Evolutionary conservation across 345 rosid genomes (phyloP).

Genomic region (Gynandropsis gynandra): DNA sequence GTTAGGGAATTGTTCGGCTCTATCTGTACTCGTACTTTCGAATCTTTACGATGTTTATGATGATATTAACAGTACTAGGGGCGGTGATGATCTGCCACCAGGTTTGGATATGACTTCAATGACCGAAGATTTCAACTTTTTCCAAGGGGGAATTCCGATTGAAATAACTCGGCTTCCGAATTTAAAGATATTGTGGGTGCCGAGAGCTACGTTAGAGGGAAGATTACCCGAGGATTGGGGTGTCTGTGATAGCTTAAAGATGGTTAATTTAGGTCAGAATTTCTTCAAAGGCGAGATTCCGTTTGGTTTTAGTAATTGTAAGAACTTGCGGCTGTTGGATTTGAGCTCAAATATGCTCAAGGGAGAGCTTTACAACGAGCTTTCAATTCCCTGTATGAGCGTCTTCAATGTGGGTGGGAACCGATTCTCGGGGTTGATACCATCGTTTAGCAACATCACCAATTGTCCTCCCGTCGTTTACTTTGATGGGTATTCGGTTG

Average conservation of each 20-base stretch:
- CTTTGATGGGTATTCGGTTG: constrained; percentile 21
- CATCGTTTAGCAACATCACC: constrained; percentile 36
- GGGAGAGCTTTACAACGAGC: constrained; percentile 49
- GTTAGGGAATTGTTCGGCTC: constrained; percentile 61
- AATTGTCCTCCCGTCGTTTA: constrained; percentile 42
- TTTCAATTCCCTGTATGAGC: constrained; percentile 74
- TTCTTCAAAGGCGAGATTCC: constrained; percentile 59
- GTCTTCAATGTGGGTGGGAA: constrained; percentile 72
- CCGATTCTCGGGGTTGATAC: constrained; percentile 60
- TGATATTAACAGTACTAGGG: constrained; percentile 32
- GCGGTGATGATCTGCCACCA: constrained; percentile 24
- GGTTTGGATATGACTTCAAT: constrained; percentile 31
- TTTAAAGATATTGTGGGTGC: constrained; percentile 81
- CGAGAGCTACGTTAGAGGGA: constrained; percentile 67
- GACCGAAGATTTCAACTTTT: constrained; percentile 69
- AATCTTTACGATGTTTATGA: constrained; percentile 42
- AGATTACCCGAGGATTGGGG: constrained; percentile 60
- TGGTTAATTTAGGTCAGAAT: constrained; percentile 71
- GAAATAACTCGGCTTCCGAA: constrained; percentile 55
- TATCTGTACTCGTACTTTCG: constrained; percentile 74
- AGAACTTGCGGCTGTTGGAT: constrained; percentile 61
- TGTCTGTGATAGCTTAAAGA: constrained; percentile 62
- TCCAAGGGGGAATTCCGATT: constrained; percentile 60
- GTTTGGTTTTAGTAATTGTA: constrained; percentile 44
- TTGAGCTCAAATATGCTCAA: constrained; percentile 56